phyloP scores from a whole-genome alignment of 1,284 basidiomycete genomes.

The Meripilus lineatus region DNA sequence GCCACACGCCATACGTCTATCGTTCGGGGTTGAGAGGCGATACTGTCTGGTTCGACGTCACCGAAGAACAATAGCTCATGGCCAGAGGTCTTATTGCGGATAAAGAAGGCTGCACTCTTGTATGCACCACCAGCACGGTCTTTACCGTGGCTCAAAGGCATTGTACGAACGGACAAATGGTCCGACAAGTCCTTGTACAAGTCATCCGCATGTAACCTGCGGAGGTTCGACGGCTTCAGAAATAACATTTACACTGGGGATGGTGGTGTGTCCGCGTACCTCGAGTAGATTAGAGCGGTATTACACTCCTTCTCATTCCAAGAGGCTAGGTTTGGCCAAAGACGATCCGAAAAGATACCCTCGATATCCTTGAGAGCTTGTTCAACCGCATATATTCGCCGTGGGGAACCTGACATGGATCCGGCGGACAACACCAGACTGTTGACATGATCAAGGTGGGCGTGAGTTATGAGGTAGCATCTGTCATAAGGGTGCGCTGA shows the following conservation, averaged over 20 bases:
- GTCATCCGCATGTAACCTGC: conserved; percentile 31
- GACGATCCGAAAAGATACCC: conserved; percentile 68
- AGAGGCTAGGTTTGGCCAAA: conserved; percentile 82
- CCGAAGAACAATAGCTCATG: conserved; percentile 81
- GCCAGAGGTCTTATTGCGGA: conserved; percentile 52
- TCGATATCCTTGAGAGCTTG: conserved; percentile 66
- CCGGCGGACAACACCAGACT: conserved; percentile 76
- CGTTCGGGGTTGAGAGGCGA: conserved; percentile 53
- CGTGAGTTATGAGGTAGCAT: conserved; percentile 74
- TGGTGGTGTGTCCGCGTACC: conserved; percentile 20
- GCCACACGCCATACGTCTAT: conserved; percentile 66
- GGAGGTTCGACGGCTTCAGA: not conserved
- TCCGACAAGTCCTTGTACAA: conserved; percentile 49
- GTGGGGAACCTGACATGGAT: conserved; percentile 54
- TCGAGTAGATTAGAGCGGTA: conserved; percentile 53
- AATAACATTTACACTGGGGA: not conserved
- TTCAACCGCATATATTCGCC: conserved; percentile 58
- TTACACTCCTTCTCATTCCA: conserved; percentile 58
- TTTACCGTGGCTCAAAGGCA: conserved; percentile 69
- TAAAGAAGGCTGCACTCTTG: conserved; percentile 71
- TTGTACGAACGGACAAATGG: conserved; percentile 57
- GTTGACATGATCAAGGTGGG: conserved; percentile 78
- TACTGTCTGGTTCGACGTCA: conserved; percentile 74
- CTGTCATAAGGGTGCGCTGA: conserved; percentile 28
- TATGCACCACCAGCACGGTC: conserved; percentile 46